A percentile compares a stretch with the other conserved stretches of the same genome.
Evolutionary conservation across 345 rosid species (phyloP).

Genomic region (Camelina laxa): DNA sequence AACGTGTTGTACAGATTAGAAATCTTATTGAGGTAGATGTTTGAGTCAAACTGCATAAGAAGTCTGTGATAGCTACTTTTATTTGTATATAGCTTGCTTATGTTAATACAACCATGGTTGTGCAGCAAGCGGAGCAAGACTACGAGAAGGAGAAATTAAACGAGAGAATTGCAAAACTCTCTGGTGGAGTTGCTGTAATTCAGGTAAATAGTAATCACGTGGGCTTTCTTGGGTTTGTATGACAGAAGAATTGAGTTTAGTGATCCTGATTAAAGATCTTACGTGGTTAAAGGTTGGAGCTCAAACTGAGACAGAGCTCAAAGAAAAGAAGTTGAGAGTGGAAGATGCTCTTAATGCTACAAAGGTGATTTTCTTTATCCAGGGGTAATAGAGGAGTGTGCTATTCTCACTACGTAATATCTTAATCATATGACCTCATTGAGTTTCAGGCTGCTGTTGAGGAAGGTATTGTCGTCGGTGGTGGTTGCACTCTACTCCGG

Average conservation of each 20-base stretch:
- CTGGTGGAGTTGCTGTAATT: conserved; percentile 84
- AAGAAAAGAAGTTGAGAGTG: conserved; percentile 92
- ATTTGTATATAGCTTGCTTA: background rate
- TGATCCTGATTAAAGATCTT: background rate
- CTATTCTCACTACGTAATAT: background rate
- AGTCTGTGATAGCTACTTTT: background rate
- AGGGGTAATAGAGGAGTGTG: background rate
- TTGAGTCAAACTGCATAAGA: background rate
- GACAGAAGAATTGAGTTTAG: conserved; percentile 4
- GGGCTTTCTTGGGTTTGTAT: background rate
- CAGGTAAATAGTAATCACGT: conserved; percentile 52
- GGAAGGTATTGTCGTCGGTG: conserved; percentile 87
- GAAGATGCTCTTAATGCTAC: conserved; percentile 97
- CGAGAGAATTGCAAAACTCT: conserved; percentile 92
- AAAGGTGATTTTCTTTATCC: conserved; percentile 54
- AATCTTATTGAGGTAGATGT: conserved; percentile 79
- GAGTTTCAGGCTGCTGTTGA: conserved; percentile 67
- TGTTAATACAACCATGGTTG: background rate
- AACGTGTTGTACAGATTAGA: conserved; percentile 88
- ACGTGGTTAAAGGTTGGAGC: conserved; percentile 63
- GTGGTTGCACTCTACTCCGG: conserved; percentile 77
- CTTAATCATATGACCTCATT: background rate
- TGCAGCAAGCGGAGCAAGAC: conserved; percentile 89
- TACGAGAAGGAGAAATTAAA: conserved; percentile 95
- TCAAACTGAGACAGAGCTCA: conserved; percentile 90